Evolutionary conservation across 176 grass and related monocot genomes (phyloP).

Genomic region (Miscanthus lutarioriparius): DNA sequence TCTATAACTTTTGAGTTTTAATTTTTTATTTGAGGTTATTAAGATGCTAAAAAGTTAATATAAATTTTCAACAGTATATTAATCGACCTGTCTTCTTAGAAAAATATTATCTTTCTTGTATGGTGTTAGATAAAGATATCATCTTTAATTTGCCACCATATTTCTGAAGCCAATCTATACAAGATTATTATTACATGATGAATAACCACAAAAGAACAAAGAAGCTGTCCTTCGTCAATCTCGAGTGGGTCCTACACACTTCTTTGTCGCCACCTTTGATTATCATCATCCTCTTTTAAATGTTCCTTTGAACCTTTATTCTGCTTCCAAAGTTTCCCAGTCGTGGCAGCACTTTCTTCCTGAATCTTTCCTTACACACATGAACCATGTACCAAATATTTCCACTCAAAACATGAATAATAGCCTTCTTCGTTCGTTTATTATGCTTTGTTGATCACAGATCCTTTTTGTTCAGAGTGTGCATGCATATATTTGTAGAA

Average conservation of each 20-base stretch:
- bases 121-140: background rate
- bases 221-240: background rate
- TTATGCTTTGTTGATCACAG: background rate
- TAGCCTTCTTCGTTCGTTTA: background rate
- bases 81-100: no score
- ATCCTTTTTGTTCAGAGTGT: background rate
- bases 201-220: background rate
- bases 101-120: no score
- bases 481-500: no score
- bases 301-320: slow-evolving; percentile 30
- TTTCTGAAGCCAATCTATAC: background rate
- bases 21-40: no score
- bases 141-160: background rate
- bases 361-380: background rate
- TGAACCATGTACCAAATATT: background rate
- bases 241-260: background rate
- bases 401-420: background rate
- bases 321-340: background rate
- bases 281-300: background rate
- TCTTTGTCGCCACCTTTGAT: background rate
- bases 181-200: background rate
- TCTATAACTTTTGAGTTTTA: no score
- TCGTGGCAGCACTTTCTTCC: background rate
- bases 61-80: no score
- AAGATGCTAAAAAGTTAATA: no score